Evolutionary conservation across 225 moss, liverwort and hornwort species (phyloP).

Genomic region (Polytrichum commune): DNA sequence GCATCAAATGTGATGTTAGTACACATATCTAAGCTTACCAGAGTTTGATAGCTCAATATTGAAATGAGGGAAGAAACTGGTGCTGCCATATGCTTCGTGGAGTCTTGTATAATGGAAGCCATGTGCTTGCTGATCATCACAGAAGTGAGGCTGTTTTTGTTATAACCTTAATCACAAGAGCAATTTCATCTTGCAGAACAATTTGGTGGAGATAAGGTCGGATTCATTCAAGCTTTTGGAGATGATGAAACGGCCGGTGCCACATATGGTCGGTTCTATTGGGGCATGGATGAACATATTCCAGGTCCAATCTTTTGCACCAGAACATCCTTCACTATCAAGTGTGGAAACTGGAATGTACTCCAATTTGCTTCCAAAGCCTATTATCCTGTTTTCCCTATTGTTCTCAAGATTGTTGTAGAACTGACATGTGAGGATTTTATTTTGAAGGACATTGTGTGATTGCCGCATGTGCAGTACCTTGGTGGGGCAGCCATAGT

Average conservation of each 20-base stretch:
- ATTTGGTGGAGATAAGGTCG: slow-evolving; percentile 88
- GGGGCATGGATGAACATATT: slow-evolving; percentile 91
- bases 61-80: no score
- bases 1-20: no score
- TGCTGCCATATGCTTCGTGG: no score
- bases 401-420: not conserved
- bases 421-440: not conserved
- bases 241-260: slow-evolving; percentile 85
- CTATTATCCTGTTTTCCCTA: no score
- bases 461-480: slow-evolving; percentile 26
- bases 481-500: slow-evolving; percentile 52
- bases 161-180: not conserved
- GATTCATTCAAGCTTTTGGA: slow-evolving; percentile 88
- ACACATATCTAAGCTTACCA: no score
- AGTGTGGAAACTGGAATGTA: no score
- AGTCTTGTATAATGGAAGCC: no score
- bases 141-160: no score
- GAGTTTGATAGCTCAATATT: no score
- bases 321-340: no score
- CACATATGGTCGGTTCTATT: slow-evolving; percentile 76
- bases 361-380: no score
- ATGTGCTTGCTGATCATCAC: no score
- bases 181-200: slow-evolving; percentile 52
- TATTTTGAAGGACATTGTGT: not conserved
- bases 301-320: slow-evolving; percentile 41